Conservation (phyloP, 192 early-diverging fungal species). For the Diversispora epigaea region DNA sequence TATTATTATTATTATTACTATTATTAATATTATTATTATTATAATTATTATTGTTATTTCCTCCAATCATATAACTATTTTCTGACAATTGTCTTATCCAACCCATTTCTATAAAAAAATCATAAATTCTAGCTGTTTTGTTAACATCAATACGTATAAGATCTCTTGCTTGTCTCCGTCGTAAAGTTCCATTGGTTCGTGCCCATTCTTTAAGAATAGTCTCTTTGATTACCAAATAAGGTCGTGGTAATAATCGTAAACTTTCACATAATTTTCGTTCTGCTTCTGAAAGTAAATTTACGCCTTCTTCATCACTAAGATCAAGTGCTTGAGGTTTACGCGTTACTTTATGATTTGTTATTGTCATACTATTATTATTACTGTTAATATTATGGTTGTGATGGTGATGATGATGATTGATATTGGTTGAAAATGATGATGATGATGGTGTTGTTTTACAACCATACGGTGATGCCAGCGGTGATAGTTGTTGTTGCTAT, state of each 20-base stretch:
- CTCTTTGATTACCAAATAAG: slow-evolving; percentile 94
- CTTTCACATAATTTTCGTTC: slow-evolving; percentile 82
- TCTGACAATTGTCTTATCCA: slow-evolving; percentile 68
- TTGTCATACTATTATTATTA: no score
- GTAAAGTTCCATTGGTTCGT: slow-evolving; percentile 62
- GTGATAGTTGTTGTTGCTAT: not conserved
- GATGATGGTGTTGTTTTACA: not conserved
- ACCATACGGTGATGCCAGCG: not conserved
- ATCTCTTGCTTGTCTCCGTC: slow-evolving; percentile 74
- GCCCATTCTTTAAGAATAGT: slow-evolving; percentile 84
- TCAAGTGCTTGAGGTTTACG: slow-evolving; percentile 64
- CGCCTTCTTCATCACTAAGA: slow-evolving; percentile 78
- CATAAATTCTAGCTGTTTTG: slow-evolving; percentile 84
- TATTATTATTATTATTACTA: no score
- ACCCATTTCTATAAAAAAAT: slow-evolving; percentile 90
- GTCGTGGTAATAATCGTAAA: slow-evolving; percentile 81
- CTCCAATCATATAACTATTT: not conserved
- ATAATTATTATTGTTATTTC: no score
- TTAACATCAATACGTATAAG: slow-evolving; percentile 92
- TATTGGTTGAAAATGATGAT: not conserved
- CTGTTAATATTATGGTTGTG: no score
- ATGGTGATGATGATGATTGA: slow-evolving; percentile 24
- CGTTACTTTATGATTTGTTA: no score
- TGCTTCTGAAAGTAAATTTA: slow-evolving; percentile 76
- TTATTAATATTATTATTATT: no score